Evolutionary conservation across 2,329 filamentous ascomycete genomes (phyloP), one percentile per base, ranked within the genome.

Genomic region (Orbilia brochopaga): DNA sequence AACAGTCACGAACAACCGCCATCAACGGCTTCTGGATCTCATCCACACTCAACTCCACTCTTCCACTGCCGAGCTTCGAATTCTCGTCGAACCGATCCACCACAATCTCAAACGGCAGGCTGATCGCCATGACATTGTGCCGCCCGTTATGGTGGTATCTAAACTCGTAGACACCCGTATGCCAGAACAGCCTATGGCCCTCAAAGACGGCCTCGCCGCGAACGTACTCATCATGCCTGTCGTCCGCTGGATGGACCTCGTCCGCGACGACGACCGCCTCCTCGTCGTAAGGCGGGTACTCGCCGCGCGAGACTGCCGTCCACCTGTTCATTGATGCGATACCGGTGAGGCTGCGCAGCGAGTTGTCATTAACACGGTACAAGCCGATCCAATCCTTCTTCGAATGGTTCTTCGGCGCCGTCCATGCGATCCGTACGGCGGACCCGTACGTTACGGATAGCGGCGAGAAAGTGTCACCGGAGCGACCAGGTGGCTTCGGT

Each of bases 171-270:
- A 95, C 90, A 61, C 94, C 94, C 73, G 93, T 90, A 0, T 90
- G 96, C 94, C 94, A 99, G 88, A 91, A 99, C 1, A 97, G 85
- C 81, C 96, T 96, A 81, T 97, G 92, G 53, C 94, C 92, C 8
- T 88, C 83, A 78, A 99, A 97, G 11, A 91, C 80, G 77, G 97
- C 88, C 78, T 96, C 91, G 48, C 94, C 94, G 11, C 85, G 84
- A 2, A 91, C 85, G 74, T 90, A 84, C 17, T 80, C 81, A 74
- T 80, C 74, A 27, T 80, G 79, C 44, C 79, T 75, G 0, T 78
- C 77, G 15, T 80, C 82, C 0, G 82, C 78, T 3, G 48, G 48
- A 0, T 87, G 79, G 0, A 85, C 81, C 37, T 87, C 82, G 76
- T 97, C 88, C 8, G 85, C 87, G 0, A 87, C 81, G 2, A 94